Percentiles rank a stretch among this genome's conserved stretches.
phyloP scores from a whole-genome alignment of 2,329 filamentous ascomycete species.

The Decorospora gaudefroyi region DNA sequence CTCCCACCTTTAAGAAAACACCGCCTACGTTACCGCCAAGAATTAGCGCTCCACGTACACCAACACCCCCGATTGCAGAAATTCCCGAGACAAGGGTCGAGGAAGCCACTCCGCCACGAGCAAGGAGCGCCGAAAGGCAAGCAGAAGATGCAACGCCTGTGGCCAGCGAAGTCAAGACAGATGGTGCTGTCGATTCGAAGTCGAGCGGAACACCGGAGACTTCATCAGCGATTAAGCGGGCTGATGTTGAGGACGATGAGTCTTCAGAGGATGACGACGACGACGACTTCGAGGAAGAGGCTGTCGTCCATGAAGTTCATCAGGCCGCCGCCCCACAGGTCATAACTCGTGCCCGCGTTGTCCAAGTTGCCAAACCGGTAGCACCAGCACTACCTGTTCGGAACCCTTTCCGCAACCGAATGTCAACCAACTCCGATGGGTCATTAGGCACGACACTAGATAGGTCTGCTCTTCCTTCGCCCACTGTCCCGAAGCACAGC shows the following conservation, averaged over 20 bases:
- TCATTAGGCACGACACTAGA: constrained; percentile 31
- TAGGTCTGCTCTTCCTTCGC: constrained; percentile 26
- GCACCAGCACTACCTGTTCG: constrained; percentile 77
- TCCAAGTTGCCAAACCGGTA: constrained; percentile 80
- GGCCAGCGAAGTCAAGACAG: constrained; percentile 1
- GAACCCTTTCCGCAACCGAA: constrained; percentile 64
- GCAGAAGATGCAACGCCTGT: constrained; percentile 13
- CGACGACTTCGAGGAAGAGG: constrained; percentile 60
- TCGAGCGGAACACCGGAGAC: constrained; percentile 11
- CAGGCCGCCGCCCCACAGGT: constrained; percentile 66
- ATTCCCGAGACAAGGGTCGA: constrained; percentile 42
- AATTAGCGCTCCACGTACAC: constrained; percentile 22
- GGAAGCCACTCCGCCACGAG: constrained; percentile 22
- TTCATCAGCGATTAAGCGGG: constrained; percentile 37
- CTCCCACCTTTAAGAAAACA: constrained; percentile 24
- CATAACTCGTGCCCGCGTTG: constrained; percentile 76
- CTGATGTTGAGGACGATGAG: constrained; percentile 52
- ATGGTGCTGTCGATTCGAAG: constrained; percentile 1
- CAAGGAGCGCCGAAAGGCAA: constrained; percentile 10
- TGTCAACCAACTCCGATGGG: constrained; percentile 42
- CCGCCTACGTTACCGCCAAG: constrained; percentile 35
- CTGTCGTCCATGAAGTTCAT: constrained; percentile 71
- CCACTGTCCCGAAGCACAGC: constrained; percentile 33
- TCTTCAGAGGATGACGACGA: constrained; percentile 56
- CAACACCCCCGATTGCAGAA: constrained; percentile 37